Conservation (phyloP, 495 filamentous ascomycete species). For the Neurospora sp. region DNA sequence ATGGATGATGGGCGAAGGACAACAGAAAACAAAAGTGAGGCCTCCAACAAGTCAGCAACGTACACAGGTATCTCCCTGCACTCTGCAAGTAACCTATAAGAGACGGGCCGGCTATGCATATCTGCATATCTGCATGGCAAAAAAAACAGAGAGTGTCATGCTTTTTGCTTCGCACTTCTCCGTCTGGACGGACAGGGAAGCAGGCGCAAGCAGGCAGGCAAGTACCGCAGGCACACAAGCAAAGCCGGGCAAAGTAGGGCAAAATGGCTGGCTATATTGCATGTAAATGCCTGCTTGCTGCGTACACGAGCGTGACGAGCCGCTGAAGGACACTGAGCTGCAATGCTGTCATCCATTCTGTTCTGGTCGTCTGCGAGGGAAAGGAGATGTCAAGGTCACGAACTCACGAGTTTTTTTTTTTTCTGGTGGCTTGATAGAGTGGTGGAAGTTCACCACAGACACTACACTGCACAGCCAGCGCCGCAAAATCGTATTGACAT, state of each 20-base stretch:
- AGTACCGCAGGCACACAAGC: background rate
- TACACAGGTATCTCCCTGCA: too few species aligned
- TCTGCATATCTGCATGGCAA: background rate
- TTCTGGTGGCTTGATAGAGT: background rate
- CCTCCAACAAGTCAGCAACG: background rate
- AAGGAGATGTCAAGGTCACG: background rate
- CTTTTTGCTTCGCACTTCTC: background rate
- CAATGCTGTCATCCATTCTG: background rate
- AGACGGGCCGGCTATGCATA: background rate
- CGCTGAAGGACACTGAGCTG: background rate
- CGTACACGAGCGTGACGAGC: background rate
- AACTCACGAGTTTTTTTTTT: background rate
- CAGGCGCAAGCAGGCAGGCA: background rate
- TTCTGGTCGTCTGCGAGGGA: background rate
- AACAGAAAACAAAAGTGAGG: background rate
- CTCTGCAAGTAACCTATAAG: background rate
- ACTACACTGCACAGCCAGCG: background rate
- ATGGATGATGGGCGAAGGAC: background rate
- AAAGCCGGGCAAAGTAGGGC: background rate
- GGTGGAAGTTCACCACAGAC: too few species aligned
- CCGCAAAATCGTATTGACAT: background rate
- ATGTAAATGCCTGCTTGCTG: background rate
- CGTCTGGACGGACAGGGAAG: background rate
- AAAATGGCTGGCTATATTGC: background rate
- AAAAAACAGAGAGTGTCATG: background rate